Percentiles rank a stretch among this genome's conserved stretches.
Conservation (phyloP, 2,329 filamentous ascomycete species). For the Neopestalotiopsis sp. region DNA sequence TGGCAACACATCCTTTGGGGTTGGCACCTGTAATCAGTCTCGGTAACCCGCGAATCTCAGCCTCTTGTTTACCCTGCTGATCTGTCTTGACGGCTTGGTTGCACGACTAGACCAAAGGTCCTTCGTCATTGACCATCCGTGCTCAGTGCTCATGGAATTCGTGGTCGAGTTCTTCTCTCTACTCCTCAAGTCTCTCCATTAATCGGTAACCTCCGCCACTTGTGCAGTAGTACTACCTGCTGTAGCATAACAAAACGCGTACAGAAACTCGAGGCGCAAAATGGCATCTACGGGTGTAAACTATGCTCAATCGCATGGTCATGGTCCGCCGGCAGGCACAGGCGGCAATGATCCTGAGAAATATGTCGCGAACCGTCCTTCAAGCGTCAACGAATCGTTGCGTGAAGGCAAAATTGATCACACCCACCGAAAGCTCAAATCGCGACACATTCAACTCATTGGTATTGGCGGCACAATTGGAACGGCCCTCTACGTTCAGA, state of each 20-base stretch:
- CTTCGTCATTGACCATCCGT: neutral
- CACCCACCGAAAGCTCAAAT: constrained; percentile 58
- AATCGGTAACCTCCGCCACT: constrained; percentile 4
- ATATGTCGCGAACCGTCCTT: constrained; percentile 22
- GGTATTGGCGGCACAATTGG: constrained; percentile 70
- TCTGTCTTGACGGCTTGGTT: neutral
- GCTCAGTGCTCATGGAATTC: constrained; percentile 28
- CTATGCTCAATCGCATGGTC: constrained; percentile 16
- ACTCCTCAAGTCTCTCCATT: constrained; percentile 21
- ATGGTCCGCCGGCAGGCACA: constrained; percentile 12
- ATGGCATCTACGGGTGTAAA: constrained; percentile 28
- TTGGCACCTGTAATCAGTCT: constrained; percentile 11
- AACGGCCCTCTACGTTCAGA: constrained; percentile 64
- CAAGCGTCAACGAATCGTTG: constrained; percentile 16
- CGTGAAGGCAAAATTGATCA: constrained; percentile 37
- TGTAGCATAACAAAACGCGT: neutral
- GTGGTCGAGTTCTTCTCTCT: constrained; percentile 28
- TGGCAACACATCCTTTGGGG: neutral
- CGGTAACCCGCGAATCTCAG: constrained; percentile 6
- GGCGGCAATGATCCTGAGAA: constrained; percentile 25
- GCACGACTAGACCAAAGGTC: neutral
- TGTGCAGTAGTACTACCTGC: neutral
- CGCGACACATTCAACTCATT: constrained; percentile 63
- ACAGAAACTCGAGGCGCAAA: neutral
- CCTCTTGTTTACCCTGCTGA: neutral